Evolutionary conservation across 1,284 basidiomycete genomes (phyloP), one percentile per base, ranked within the genome.

Genomic region (Veloboletus limbatus): DNA sequence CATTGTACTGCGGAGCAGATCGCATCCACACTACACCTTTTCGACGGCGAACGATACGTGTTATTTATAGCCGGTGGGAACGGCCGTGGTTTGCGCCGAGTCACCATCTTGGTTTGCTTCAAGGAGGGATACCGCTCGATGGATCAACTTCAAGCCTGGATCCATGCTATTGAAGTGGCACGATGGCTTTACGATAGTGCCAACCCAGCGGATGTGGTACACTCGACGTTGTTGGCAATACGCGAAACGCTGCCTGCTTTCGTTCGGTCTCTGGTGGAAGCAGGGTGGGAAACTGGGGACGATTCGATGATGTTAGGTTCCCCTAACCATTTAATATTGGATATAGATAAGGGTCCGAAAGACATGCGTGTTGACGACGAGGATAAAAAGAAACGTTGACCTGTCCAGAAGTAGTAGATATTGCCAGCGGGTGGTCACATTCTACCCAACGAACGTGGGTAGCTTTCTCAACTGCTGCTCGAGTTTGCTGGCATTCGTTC

Each of bases 81-180:
- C 5, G 14, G 33, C 9, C 27, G 4, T 13, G 8, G 14, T 33
- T 25, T 32, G 11, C 40, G 39, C 21, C 49, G 3, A 27, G 48
- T 8, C 51, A 63, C 9, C 54, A 61, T 33, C 21, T 77, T 26
- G 67, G 71, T 54, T 30, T 69, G 69, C 52, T 64, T 84, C 48
- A 82, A 77, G 50, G 72, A 76, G 20, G 72, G 71, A 5, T 75
- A 78, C 43, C 54, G 53, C 13, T 54, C 70, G 4, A 47, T 58
- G 20, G 79, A 82, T 57, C 74, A 77, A 41, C 67, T 82, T 40
- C 75, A 75, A 48, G 80, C 76, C 16, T 84, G 82, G 81, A 53
- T 74, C 28, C 74, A 77, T 49, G 77, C 75, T 2, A 39, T 69
- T 54, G 54, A 63, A 49, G 47, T 51, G n/a, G 30, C 54, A 10